Evolutionary conservation across 2,329 filamentous ascomycete genomes (phyloP).

Genomic region (Plenodomus biglobosus): DNA sequence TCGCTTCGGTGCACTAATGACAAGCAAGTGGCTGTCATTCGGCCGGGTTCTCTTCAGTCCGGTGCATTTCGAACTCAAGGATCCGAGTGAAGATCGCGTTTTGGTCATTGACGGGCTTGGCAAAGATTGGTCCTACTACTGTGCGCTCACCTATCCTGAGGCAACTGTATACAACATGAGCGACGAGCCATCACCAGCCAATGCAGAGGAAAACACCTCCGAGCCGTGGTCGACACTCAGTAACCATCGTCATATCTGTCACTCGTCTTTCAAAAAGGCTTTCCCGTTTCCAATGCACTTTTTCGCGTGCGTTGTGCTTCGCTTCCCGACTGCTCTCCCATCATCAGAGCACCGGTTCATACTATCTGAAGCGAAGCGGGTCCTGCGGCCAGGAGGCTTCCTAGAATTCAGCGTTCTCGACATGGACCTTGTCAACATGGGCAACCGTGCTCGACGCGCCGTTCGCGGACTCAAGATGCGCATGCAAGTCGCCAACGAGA

Average conservation of each 20-base stretch:
- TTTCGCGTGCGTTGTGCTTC: slow-evolving; percentile 74
- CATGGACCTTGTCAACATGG: slow-evolving; percentile 81
- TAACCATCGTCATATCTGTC: slow-evolving; percentile 76
- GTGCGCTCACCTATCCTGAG: slow-evolving; percentile 74
- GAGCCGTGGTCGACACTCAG: slow-evolving; percentile 47
- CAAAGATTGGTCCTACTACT: slow-evolving; percentile 90
- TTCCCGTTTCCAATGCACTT: slow-evolving; percentile 77
- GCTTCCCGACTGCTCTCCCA: slow-evolving; percentile 71
- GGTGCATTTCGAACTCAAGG: slow-evolving; percentile 68
- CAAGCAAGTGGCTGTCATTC: slow-evolving; percentile 85
- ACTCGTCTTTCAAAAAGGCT: slow-evolving; percentile 61
- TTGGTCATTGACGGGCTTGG: slow-evolving; percentile 81
- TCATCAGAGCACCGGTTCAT: slow-evolving; percentile 70
- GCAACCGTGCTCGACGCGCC: slow-evolving; percentile 66
- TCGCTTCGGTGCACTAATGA: slow-evolving; percentile 77
- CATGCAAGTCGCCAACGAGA: slow-evolving; percentile 62
- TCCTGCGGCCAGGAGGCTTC: slow-evolving; percentile 74
- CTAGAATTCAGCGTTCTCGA: slow-evolving; percentile 80
- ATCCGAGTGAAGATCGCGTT: slow-evolving; percentile 63
- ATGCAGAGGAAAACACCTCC: slow-evolving; percentile 13
- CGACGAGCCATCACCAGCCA: slow-evolving; percentile 29
- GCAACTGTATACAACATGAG: slow-evolving; percentile 75
- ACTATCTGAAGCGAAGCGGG: slow-evolving; percentile 73
- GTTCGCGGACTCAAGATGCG: slow-evolving; percentile 72
- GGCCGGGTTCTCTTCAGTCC: slow-evolving; percentile 82